Evolutionary conservation across 2,329 filamentous ascomycete genomes (phyloP), one percentile per base, ranked within the genome.

Genomic region (Seiridium cupressi): DNA sequence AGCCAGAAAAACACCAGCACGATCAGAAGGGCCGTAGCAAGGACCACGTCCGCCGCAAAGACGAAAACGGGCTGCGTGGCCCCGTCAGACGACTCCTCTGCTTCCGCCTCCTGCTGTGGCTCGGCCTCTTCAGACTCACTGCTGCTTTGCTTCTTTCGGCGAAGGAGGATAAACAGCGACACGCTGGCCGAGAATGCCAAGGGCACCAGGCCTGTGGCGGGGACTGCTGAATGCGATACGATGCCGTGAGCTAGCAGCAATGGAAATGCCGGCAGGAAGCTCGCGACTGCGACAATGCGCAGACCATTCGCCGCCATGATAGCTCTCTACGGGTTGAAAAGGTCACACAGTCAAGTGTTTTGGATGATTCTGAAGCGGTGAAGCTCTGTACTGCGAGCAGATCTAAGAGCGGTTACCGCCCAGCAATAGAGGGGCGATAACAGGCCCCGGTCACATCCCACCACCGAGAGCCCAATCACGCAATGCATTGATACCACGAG

Each of bases 1-100:
- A 73, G 72, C 76, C 76, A 79, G 1, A 76, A 78, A 42, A 76
- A 75, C 31, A 78, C 73, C 55, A 80, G 61, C 4, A 78, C 74
- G 5, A 75, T 63, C 72, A 79, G 72, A 10, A 76, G 62, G 4
- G 71, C 69, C 0, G 72, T 68, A 6, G 76, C 73, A 3, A 79
- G 70, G 6, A 74, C 55, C 4, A 70, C 63, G 62, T 79, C 77
- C 42, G 66, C 68, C 31, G 69, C 60, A 62, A 79, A 79, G n/a
- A 76, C 69, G 38, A 74, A 49, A 51, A 79, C 69, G 2, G 76
- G 74, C 55, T 72, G 70, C 31, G 65, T 10, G 5, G 26, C 9
- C 10, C 35, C 13, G 32, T 31, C 3, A 5, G 53, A 38, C 32
- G 58, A 51, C 40, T 55, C 13, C 18, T 60, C 60, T 55, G 36